Evolutionary conservation across 805 yeast genomes (phyloP).

Genomic region (Kodamaea fukazawae): DNA sequence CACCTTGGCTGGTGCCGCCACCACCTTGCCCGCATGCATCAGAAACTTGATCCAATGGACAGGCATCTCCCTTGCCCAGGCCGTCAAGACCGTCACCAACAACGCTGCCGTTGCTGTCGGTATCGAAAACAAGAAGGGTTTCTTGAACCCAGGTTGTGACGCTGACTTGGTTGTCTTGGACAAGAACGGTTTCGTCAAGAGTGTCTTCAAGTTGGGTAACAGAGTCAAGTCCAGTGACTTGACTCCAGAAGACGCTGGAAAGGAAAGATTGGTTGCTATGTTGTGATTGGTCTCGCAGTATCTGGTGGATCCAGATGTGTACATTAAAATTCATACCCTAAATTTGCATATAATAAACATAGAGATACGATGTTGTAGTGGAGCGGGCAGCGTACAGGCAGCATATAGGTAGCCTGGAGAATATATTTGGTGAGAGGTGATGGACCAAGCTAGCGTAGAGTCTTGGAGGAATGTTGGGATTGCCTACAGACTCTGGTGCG

Average conservation of each 20-base stretch:
- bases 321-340: no score
- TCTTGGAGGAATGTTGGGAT: no score
- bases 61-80: constrained; percentile 45
- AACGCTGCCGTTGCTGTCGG: constrained; percentile 52
- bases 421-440: no score
- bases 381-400: not conserved
- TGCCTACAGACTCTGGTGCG: no score
- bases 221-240: constrained; percentile 15
- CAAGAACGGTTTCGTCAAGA: constrained; percentile 40
- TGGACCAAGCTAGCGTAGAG: no score
- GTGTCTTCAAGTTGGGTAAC: constrained; percentile 52
- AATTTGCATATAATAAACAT: no score
- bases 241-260: not conserved
- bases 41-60: constrained; percentile 53
- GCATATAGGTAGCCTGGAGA: no score
- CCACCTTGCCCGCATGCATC: constrained; percentile 49
- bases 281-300: constrained; percentile 9
- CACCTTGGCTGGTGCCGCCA: constrained; percentile 63
- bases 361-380: no score
- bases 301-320: no score
- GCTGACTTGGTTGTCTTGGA: constrained; percentile 54
- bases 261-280: constrained; percentile 8
- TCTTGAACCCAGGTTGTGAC: constrained; percentile 50
- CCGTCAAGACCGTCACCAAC: constrained; percentile 55
- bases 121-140: constrained; percentile 45